Conservation (phyloP, 2,329 filamentous ascomycete genomes). For the Sclerotinia sclerotiorum region DNA sequence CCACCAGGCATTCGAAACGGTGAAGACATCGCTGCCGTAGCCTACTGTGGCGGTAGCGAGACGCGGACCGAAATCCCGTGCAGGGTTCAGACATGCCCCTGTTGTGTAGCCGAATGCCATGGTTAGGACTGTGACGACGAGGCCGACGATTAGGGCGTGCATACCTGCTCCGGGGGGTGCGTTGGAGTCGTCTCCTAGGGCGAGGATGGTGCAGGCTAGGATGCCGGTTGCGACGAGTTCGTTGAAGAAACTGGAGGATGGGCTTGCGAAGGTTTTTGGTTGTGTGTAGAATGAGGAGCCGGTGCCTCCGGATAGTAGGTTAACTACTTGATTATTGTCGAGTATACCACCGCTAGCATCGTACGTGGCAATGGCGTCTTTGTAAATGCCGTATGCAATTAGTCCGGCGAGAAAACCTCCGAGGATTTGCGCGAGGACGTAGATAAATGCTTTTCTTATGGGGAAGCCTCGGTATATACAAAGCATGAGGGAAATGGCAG, state of each 20-base stretch:
- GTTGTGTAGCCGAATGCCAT: conserved; percentile 49
- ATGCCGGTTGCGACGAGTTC: conserved; percentile 48
- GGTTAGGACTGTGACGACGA: conserved; percentile 43
- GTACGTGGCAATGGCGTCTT: conserved; percentile 24
- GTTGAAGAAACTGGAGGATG: conserved; percentile 47
- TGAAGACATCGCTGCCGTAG: conserved; percentile 46
- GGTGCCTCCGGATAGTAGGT: conserved; percentile 7
- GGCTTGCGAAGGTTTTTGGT: conserved; percentile 27
- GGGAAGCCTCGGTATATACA: conserved; percentile 54
- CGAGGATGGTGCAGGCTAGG: conserved; percentile 46
- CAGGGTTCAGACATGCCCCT: conserved; percentile 50
- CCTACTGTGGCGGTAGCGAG: conserved; percentile 48
- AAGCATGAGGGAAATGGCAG: conserved; percentile 46
- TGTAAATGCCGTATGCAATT: conserved; percentile 44
- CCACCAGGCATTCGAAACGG: conserved; percentile 41
- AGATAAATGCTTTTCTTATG: conserved; percentile 50
- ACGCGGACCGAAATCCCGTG: conserved; percentile 51
- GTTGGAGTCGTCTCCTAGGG: conserved; percentile 48
- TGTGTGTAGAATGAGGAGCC: conserved; percentile 20
- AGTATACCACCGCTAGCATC: conserved; percentile 11
- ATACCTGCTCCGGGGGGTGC: conserved; percentile 51
- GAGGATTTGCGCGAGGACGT: conserved; percentile 52
- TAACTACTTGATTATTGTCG: conserved; percentile 1
- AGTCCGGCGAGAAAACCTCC: conserved; percentile 51
- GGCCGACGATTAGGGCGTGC: conserved; percentile 51